Percentiles rank a stretch among this genome's conserved stretches.
Evolutionary conservation across 78 protist genomes (phyloP).

Genomic region (Isochrysis galbana): DNA sequence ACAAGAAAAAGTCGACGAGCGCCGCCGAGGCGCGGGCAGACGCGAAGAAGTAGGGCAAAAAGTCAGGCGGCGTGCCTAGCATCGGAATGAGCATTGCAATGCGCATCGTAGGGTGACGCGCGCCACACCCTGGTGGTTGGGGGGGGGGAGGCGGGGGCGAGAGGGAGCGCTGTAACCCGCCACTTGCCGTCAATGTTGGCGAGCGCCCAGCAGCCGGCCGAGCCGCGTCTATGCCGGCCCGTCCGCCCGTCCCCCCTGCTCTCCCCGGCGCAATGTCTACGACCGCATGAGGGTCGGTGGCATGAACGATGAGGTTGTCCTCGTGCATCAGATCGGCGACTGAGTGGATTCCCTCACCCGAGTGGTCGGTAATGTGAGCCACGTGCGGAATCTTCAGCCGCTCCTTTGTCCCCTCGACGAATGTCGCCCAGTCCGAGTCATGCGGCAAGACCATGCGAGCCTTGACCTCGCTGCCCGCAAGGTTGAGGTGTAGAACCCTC

Average conservation of each 20-base stretch:
- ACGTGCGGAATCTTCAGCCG: background rate
- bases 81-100: background rate
- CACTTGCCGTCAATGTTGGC: background rate
- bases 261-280: too few species aligned
- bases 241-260: too few species aligned
- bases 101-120: slow-evolving; percentile 1
- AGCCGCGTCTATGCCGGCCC: too few species aligned
- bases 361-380: background rate
- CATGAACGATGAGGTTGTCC: background rate
- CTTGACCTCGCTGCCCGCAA: background rate
- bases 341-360: background rate
- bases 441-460: background rate
- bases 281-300: too few species aligned
- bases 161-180: background rate
- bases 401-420: background rate
- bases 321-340: slow-evolving; percentile 13
- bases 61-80: background rate
- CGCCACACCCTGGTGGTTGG: background rate
- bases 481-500: background rate
- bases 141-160: background rate
- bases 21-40: background rate
- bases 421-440: background rate
- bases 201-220: background rate
- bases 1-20: background rate
- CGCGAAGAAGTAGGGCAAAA: background rate